These are phyloP conservation scores for Zygoascus sp. DNA, from an alignment of 1,139 yeast genomes.

Conservation along the genomic window DNA sequence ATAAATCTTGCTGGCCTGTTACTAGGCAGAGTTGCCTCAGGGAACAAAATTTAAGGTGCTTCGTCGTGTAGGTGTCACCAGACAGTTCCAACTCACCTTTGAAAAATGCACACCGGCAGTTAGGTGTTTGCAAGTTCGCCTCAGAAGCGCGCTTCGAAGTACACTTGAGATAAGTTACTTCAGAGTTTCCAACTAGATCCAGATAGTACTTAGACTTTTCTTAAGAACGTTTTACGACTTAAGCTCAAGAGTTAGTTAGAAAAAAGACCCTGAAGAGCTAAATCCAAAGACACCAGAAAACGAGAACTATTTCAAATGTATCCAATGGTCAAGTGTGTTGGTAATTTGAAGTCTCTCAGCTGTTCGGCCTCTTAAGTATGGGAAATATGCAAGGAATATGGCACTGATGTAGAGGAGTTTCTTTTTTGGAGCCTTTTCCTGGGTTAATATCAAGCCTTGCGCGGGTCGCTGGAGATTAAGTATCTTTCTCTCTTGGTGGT, in stretches of 20 bases:
- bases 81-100: too few species aligned
- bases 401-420: neutral
- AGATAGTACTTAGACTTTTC: neutral
- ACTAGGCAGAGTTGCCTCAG: too few species aligned
- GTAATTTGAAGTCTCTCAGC: neutral
- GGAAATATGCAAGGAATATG: neutral
- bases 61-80: too few species aligned
- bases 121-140: neutral
- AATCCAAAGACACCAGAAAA: neutral
- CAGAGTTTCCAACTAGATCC: conserved; percentile 1
- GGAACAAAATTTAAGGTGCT: too few species aligned
- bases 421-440: conserved; percentile 1
- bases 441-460: neutral
- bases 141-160: neutral
- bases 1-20: too few species aligned
- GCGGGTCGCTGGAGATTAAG: conserved; percentile 5
- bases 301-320: neutral
- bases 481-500: neutral
- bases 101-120: too few species aligned
- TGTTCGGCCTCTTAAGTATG: neutral
- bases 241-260: conserved; percentile 3
- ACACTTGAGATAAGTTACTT: neutral
- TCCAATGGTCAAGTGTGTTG: neutral
- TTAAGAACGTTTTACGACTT: neutral
- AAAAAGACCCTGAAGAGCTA: neutral